These are phyloP conservation scores for Aristolochia fimbriata DNA, from an alignment of 164 flowering plant genomes.

Conservation along the genomic window DNA sequence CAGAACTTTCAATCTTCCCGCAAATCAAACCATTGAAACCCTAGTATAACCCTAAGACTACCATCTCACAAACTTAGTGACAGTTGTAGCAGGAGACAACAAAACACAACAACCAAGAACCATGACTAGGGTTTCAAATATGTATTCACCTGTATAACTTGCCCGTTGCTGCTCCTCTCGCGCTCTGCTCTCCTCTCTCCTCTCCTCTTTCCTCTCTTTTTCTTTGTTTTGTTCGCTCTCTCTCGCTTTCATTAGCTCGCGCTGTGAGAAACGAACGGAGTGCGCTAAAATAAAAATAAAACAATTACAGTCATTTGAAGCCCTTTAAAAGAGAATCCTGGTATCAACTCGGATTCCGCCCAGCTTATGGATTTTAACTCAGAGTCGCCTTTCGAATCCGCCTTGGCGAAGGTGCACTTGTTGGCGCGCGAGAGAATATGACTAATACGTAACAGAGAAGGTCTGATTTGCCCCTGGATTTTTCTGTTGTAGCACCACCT, in stretches of 20 bases:
- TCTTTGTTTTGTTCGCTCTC: background rate
- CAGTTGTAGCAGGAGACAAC: background rate
- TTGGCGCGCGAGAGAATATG: no score
- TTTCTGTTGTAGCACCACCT: no score
- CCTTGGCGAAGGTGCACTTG: background rate
- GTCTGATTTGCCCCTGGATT: no score
- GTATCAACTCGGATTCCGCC: conserved; percentile 12
- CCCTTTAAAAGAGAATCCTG: conserved; percentile 8
- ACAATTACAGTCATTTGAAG: background rate
- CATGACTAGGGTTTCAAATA: conserved; percentile 11
- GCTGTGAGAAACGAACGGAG: background rate
- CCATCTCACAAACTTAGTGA: background rate
- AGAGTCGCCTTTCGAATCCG: conserved; percentile 14
- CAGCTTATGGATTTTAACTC: conserved; percentile 13
- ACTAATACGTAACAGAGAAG: no score
- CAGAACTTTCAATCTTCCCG: conserved; percentile 1
- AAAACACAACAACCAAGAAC: background rate
- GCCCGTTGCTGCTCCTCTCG: background rate
- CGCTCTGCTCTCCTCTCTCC: background rate
- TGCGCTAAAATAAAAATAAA: background rate
- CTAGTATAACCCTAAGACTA: conserved; percentile 13
- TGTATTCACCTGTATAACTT: background rate
- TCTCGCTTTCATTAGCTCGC: background rate
- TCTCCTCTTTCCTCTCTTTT: background rate
- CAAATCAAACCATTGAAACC: conserved; percentile 14